Evolutionary conservation across 306 rosid genomes (phyloP).

Genomic region (cucumber (Cucumis sativus)): Cucumber_9930_V3 NC_026656.2:17468501-17469000

Average conservation of each 20-base stretch:
- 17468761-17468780: slow-evolving; percentile 39
- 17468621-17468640: background rate
- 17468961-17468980: slow-evolving; percentile 48
- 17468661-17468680: background rate
- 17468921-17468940: slow-evolving; percentile 67
- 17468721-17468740: background rate
- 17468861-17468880: slow-evolving; percentile 92
- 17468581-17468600: slow-evolving; percentile 14
- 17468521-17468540: slow-evolving; percentile 64
- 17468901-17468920: slow-evolving; percentile 69
- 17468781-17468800: slow-evolving; percentile 83
- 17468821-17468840: slow-evolving; percentile 82
- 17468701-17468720: background rate
- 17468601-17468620: background rate
- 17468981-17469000: background rate
- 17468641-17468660: background rate
- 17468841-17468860: slow-evolving; percentile 88
- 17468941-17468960: slow-evolving; percentile 88
- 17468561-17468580: slow-evolving; percentile 96
- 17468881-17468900: slow-evolving; percentile 93
- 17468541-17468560: slow-evolving; percentile 72
- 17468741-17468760: background rate
- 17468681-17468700: background rate
- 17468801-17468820: slow-evolving; percentile 88
- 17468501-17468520: slow-evolving; percentile 66